Evolutionary conservation across 1,284 basidiomycete species (phyloP).

Genomic region (Cutaneotrichosporon mucoides): DNA sequence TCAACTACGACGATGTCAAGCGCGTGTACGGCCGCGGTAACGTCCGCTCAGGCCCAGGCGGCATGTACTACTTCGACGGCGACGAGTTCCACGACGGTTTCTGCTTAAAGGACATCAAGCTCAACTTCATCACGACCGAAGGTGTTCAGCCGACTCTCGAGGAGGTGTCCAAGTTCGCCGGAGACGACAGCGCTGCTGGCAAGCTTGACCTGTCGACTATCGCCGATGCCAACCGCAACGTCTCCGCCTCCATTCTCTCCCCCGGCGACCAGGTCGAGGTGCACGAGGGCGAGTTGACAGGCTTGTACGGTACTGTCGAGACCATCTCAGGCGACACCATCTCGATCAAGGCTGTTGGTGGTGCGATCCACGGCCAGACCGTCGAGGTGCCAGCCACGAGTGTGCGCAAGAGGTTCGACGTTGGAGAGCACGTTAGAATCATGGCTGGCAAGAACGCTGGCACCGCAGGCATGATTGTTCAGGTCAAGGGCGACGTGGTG

Average conservation of each 20-base stretch:
- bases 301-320: constrained; percentile 86
- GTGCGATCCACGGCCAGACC: constrained; percentile 66
- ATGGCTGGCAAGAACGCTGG: constrained; percentile 91
- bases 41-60: constrained; percentile 60
- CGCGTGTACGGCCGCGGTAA: constrained; percentile 77
- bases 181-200: constrained; percentile 43
- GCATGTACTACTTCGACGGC: constrained; percentile 77
- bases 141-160: constrained; percentile 93
- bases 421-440: constrained; percentile 98
- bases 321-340: constrained; percentile 85
- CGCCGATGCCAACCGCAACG: constrained; percentile 43
- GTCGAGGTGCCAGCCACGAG: constrained; percentile 79
- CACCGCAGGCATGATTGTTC: constrained; percentile 93
- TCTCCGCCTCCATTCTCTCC: constrained; percentile 73
- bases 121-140: constrained; percentile 73
- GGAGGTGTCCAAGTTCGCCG: constrained; percentile 87
- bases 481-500: constrained; percentile 83
- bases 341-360: constrained; percentile 60
- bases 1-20: constrained; percentile 89
- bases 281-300: constrained; percentile 92
- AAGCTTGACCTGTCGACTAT: constrained; percentile 46
- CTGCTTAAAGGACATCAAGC: constrained; percentile 91
- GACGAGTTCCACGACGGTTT: constrained; percentile 94
- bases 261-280: constrained; percentile 98
- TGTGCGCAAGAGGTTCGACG: constrained; percentile 90